phyloP scores from a whole-genome alignment of 1,139 yeast genomes.

The Yamadazyma conglobata region DNA sequence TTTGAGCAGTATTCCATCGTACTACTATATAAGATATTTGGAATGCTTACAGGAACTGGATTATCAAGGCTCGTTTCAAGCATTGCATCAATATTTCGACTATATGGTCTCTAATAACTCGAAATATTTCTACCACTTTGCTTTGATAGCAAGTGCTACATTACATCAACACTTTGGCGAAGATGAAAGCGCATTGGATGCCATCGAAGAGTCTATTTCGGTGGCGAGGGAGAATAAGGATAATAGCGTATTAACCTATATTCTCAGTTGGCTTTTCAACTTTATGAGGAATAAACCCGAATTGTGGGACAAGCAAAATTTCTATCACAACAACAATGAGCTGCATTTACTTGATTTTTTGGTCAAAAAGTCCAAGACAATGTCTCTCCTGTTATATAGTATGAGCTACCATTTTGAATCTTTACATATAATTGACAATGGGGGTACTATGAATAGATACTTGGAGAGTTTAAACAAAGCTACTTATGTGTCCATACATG shows the following conservation, averaged over 20 bases:
- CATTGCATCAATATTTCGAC: slow-evolving; percentile 80
- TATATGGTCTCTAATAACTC: slow-evolving; percentile 74
- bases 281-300: slow-evolving; percentile 68
- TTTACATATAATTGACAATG: slow-evolving; percentile 47
- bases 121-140: slow-evolving; percentile 72
- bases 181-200: slow-evolving; percentile 68
- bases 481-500: slow-evolving; percentile 48
- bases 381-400: slow-evolving; percentile 52
- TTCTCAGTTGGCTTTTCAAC: slow-evolving; percentile 77
- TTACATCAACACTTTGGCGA: slow-evolving; percentile 76
- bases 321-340: slow-evolving; percentile 40
- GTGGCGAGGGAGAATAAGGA: slow-evolving; percentile 88
- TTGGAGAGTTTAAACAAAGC: slow-evolving; percentile 56
- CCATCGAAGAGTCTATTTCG: slow-evolving; percentile 83
- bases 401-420: slow-evolving; percentile 61
- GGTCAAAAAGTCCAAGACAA: slow-evolving; percentile 52
- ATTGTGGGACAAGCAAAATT: slow-evolving; percentile 40
- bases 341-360: slow-evolving; percentile 65
- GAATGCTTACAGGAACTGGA: slow-evolving; percentile 60
- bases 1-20: slow-evolving; percentile 52
- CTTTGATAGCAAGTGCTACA: slow-evolving; percentile 73
- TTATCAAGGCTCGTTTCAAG: slow-evolving; percentile 70
- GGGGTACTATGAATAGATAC: slow-evolving; percentile 42
- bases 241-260: slow-evolving; percentile 64
- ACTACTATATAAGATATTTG: slow-evolving; percentile 62